phyloP scores from a whole-genome alignment of 139 green algal genomes.

The Mesotaenium endlicherianum region DNA sequence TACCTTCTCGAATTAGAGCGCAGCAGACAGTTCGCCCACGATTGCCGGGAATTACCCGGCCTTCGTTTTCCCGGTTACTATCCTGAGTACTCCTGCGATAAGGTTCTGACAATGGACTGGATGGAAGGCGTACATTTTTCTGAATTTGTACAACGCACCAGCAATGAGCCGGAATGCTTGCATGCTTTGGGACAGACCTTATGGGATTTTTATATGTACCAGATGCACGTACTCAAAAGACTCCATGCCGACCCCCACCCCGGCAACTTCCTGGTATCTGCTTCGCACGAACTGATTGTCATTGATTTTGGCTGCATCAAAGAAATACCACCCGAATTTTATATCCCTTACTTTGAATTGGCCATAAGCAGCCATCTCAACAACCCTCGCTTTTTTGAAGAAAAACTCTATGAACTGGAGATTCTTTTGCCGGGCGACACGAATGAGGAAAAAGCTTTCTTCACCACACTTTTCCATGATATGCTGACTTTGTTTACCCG shows the following conservation, averaged over 20 bases:
- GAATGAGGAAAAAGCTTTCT: too few species aligned
- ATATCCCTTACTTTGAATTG: not conserved
- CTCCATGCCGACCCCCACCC: not conserved
- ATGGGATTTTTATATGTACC: not conserved
- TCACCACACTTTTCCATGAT: too few species aligned
- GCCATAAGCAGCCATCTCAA: not conserved
- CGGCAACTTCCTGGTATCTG: not conserved
- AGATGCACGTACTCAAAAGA: not conserved
- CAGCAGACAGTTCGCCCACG: not conserved
- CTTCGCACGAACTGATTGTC: not conserved
- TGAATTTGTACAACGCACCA: not conserved
- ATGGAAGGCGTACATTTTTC: not conserved
- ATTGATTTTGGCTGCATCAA: not conserved
- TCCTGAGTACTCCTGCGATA: not conserved
- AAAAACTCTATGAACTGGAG: not conserved
- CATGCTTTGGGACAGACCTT: not conserved
- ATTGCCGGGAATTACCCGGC: not conserved
- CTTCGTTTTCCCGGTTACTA: not conserved
- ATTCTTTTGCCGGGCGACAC: too few species aligned
- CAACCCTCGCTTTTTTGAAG: not conserved
- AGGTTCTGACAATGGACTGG: not conserved
- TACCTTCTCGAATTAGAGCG: not conserved
- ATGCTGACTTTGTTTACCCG: too few species aligned
- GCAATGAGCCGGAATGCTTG: not conserved
- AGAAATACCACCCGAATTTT: not conserved